These are phyloP conservation scores for Ramicandelaber brevisporus DNA, from an alignment of 192 early-diverging fungal genomes.

Conservation along the genomic window DNA sequence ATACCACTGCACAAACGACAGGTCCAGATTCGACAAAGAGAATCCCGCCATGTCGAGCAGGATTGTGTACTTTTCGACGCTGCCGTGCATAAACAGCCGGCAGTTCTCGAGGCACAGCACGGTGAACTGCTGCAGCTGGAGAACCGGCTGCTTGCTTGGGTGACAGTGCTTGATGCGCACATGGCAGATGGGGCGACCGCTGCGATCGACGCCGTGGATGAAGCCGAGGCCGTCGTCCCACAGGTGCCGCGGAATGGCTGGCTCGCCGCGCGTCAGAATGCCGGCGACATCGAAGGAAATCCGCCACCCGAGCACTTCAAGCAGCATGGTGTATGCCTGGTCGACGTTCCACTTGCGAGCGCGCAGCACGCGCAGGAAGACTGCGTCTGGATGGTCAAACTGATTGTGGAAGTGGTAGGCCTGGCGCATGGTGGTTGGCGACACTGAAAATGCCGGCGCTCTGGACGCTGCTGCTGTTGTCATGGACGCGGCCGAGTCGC, in stretches of 20 bases:
- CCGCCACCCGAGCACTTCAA: constrained; percentile 52
- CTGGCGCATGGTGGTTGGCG: constrained; percentile 13
- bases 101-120: constrained; percentile 13
- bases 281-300: constrained; percentile 23
- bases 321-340: constrained; percentile 42
- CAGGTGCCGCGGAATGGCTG: constrained; percentile 16
- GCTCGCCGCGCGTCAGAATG: constrained; percentile 34
- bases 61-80: constrained; percentile 26
- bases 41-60: constrained; percentile 65
- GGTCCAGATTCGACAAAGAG: too few species aligned
- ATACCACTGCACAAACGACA: constrained; percentile 33
- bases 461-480: constrained; percentile 1
- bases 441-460: constrained; percentile 4
- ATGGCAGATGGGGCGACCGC: constrained; percentile 23
- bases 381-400: constrained; percentile 48
- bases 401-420: too few species aligned
- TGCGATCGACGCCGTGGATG: constrained; percentile 21
- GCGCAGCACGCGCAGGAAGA: constrained; percentile 53
- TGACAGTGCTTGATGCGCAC: constrained; percentile 12
- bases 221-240: constrained; percentile 30
- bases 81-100: constrained; percentile 10
- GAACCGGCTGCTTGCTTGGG: too few species aligned
- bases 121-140: too few species aligned
- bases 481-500: too few species aligned
- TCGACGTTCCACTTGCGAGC: constrained; percentile 74